Conservation (phyloP, 2,329 filamentous ascomycete species). For the Pseudogymnoascus destructans region DNA sequence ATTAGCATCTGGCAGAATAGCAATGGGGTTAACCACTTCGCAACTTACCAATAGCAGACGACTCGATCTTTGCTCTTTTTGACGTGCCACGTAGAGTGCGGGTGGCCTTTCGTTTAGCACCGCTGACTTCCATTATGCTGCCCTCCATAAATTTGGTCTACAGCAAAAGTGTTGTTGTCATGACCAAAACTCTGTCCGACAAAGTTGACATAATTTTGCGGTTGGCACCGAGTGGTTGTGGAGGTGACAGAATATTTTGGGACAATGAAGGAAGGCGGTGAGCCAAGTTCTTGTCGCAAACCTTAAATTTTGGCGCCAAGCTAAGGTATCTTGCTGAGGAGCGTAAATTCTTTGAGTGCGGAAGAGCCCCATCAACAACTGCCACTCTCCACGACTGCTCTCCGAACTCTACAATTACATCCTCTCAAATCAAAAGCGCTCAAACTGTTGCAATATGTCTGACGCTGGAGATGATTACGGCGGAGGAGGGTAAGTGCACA, state of each 20-base stretch:
- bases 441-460: constrained; percentile 43
- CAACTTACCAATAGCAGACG: constrained; percentile 9
- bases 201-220: constrained; percentile 9
- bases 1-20: not conserved
- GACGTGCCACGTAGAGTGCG: constrained; percentile 13
- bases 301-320: constrained; percentile 18
- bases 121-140: constrained; percentile 17
- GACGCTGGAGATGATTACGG: constrained; percentile 58
- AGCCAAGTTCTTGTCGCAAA: constrained; percentile 18
- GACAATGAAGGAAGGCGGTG: constrained; percentile 3
- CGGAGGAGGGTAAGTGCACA: constrained; percentile 36
- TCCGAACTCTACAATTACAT: constrained; percentile 4
- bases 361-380: constrained; percentile 9
- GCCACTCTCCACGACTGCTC: constrained; percentile 1
- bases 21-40: not conserved
- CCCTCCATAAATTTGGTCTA: constrained; percentile 1
- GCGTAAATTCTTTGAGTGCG: constrained; percentile 17
- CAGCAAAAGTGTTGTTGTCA: not conserved
- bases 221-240: constrained; percentile 8
- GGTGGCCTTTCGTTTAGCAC: constrained; percentile 18
- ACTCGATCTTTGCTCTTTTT: constrained; percentile 18
- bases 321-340: constrained; percentile 7
- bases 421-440: not conserved
- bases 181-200: not conserved
- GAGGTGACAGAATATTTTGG: constrained; percentile 7